These are phyloP conservation scores for Phalaenopsis hybrid DNA, from an alignment of 116 monocot genomes.

Conservation along the genomic window DNA sequence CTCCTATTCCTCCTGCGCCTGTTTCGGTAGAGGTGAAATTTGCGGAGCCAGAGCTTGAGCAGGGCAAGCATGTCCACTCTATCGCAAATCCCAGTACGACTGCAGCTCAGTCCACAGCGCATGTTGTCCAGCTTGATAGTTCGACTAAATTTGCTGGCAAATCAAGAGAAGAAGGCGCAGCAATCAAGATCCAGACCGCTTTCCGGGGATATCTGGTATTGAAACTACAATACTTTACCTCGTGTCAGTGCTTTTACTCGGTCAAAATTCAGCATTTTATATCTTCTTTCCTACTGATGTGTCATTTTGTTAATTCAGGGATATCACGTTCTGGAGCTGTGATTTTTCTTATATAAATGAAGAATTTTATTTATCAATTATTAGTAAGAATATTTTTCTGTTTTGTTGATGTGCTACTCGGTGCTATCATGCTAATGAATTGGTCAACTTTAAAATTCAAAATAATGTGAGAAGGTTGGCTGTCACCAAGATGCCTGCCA, in stretches of 20 bases:
- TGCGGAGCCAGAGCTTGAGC: constrained; percentile 8
- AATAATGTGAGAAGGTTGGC: neutral
- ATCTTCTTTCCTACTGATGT: neutral
- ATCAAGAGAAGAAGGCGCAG: constrained; percentile 17
- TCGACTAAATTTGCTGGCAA: constrained; percentile 7
- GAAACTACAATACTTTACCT: neutral
- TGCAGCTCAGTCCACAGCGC: constrained; percentile 2
- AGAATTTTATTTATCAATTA: neutral
- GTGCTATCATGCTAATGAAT: neutral
- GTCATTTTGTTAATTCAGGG: neutral
- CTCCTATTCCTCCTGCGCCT: constrained; percentile 7
- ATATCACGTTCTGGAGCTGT: neutral
- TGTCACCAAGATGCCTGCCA: neutral
- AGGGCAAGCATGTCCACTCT: constrained; percentile 13
- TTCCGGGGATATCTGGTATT: constrained; percentile 24
- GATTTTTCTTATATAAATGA: neutral
- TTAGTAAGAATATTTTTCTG: neutral
- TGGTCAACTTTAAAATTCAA: neutral
- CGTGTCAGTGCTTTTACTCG: neutral
- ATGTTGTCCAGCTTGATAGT: neutral
- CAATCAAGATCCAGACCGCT: constrained; percentile 32
- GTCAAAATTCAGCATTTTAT: neutral
- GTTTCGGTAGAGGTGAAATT: neutral
- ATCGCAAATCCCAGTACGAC: neutral
- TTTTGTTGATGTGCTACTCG: neutral